Percentiles rank a stretch among this genome's conserved stretches.
phyloP scores from a whole-genome alignment of 2,329 filamentous ascomycete genomes.

The Diaporthe ampelina region DNA sequence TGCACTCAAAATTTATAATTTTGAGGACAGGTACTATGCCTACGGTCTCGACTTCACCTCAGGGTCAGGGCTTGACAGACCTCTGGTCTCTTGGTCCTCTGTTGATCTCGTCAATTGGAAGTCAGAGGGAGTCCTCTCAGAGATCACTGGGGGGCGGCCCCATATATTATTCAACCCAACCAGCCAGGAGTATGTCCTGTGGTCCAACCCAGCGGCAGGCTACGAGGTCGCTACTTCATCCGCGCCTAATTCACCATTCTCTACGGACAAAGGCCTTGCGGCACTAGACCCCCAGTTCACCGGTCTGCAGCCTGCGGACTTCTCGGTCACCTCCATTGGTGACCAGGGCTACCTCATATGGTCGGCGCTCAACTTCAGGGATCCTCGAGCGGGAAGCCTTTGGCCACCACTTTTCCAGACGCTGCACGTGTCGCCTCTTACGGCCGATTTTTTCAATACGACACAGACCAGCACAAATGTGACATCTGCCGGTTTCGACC shows the following conservation, averaged over 20 bases:
- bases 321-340: conserved; percentile 9
- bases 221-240: conserved; percentile 35
- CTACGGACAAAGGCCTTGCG: background rate
- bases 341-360: conserved; percentile 29
- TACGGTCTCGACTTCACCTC: conserved; percentile 37
- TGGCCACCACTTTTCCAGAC: conserved; percentile 37
- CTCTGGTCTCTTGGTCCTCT: conserved; percentile 32
- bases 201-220: conserved; percentile 27
- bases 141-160: conserved; percentile 18
- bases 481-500: conserved; percentile 29
- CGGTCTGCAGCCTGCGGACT: conserved; percentile 35
- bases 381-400: conserved; percentile 33
- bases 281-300: conserved; percentile 31
- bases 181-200: conserved; percentile 33
- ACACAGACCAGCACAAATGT: conserved; percentile 37
- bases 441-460: conserved; percentile 36
- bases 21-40: conserved; percentile 35
- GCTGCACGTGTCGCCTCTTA: conserved; percentile 36
- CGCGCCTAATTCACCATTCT: conserved; percentile 26
- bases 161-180: conserved; percentile 31
- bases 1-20: conserved; percentile 34
- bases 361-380: conserved; percentile 37
- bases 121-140: conserved; percentile 26
- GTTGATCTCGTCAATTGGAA: conserved; percentile 37
- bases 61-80: conserved; percentile 1